Conservation (phyloP, 2,329 filamentous ascomycete genomes). For the Paraphaeosphaeria minitans region DNA sequence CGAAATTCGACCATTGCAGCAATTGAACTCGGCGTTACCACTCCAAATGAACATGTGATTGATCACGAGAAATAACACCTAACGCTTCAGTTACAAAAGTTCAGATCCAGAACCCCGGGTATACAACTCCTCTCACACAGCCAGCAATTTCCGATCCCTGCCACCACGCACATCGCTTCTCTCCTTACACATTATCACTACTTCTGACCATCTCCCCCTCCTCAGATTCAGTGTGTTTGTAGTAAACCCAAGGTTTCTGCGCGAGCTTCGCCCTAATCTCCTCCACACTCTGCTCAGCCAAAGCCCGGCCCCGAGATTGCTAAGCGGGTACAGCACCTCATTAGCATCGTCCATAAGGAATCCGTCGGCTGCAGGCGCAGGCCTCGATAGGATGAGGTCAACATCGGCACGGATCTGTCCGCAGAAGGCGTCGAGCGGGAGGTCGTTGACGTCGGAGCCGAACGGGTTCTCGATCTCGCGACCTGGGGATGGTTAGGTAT, state of each 20-base stretch:
- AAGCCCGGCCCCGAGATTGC: conserved; percentile 41
- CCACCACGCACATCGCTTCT: background rate
- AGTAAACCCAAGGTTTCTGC: conserved; percentile 31
- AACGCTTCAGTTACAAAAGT: background rate
- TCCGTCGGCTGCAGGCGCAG: conserved; percentile 56
- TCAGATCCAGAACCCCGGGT: background rate
- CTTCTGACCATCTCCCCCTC: conserved; percentile 2
- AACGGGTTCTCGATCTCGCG: conserved; percentile 87
- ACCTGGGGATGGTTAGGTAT: conserved; percentile 47
- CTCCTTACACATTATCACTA: background rate
- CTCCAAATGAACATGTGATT: background rate
- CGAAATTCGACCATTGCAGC: no score
- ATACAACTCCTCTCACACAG: background rate
- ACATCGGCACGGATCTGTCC: conserved; percentile 73
- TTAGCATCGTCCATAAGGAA: conserved; percentile 57
- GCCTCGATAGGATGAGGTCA: conserved; percentile 69
- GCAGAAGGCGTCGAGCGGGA: conserved; percentile 70
- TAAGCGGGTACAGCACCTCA: conserved; percentile 61
- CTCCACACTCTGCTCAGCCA: conserved; percentile 42
- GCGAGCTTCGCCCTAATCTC: conserved; percentile 50
- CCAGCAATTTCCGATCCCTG: background rate
- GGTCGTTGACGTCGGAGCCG: conserved; percentile 80
- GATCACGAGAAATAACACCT: background rate
- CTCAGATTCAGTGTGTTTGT: conserved; percentile 5
- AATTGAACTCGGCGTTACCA: background rate